phyloP scores from a whole-genome alignment of 1,139 yeast species.

The Kluyveromyces marxianus region DNA sequence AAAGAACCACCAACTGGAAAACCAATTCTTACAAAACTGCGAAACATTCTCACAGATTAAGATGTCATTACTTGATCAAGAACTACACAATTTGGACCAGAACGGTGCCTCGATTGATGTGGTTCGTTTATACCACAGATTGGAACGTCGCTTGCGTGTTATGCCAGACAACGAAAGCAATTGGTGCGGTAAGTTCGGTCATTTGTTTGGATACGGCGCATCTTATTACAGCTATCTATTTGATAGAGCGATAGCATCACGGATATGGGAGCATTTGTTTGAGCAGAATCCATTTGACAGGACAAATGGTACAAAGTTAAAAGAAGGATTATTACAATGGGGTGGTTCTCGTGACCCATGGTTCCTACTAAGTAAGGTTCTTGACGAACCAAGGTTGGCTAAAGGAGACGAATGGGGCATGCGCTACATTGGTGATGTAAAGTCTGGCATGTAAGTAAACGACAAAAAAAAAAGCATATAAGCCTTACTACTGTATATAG shows the following conservation, averaged over 20 bases:
- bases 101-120: constrained; percentile 33
- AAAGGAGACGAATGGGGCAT: constrained; percentile 71
- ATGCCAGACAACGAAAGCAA: constrained; percentile 60
- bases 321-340: constrained; percentile 69
- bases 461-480: too few relatives aligned
- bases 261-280: constrained; percentile 74
- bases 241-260: constrained; percentile 88
- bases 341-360: constrained; percentile 93
- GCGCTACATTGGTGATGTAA: constrained; percentile 49
- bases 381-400: constrained; percentile 52
- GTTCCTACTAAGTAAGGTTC: constrained; percentile 73
- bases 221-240: constrained; percentile 87
- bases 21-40: constrained; percentile 51
- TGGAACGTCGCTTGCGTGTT: constrained; percentile 50
- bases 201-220: constrained; percentile 87
- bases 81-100: constrained; percentile 45
- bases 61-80: constrained; percentile 85
- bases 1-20: constrained; percentile 44
- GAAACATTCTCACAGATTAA: constrained; percentile 84
- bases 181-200: constrained; percentile 96
- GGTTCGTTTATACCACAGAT: constrained; percentile 53
- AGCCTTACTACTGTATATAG: too few relatives aligned
- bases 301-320: constrained; percentile 68
- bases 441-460: constrained; percentile 12
- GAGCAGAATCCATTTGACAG: constrained; percentile 59